A percentile compares a stretch with the other conserved stretches of the same genome.
phyloP scores from a whole-genome alignment of 2,329 filamentous ascomycete genomes.

The Cercospora sesami region DNA sequence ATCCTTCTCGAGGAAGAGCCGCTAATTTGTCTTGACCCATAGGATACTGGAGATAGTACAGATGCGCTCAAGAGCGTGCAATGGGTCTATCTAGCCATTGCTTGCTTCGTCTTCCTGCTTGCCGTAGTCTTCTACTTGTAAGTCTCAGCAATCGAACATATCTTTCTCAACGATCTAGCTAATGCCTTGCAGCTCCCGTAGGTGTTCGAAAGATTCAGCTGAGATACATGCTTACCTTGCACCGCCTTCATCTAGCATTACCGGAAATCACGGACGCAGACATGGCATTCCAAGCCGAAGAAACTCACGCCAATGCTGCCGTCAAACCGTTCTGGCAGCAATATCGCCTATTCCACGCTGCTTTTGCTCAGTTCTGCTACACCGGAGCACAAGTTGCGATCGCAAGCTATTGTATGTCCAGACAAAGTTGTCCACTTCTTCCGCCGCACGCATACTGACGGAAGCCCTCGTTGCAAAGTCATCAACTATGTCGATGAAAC shows the following conservation, averaged over 20 bases:
- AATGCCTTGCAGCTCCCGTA: background rate
- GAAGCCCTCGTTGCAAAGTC: conserved; percentile 39
- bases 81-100: conserved; percentile 65
- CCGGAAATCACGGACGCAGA: conserved; percentile 62
- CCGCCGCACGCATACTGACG: background rate
- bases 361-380: conserved; percentile 77
- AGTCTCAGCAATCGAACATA: background rate
- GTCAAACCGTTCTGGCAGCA: conserved; percentile 58
- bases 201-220: background rate
- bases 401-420: conserved; percentile 50
- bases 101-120: conserved; percentile 59
- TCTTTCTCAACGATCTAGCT: background rate
- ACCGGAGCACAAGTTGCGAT: conserved; percentile 69
- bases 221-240: background rate
- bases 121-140: conserved; percentile 59
- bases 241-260: conserved; percentile 31
- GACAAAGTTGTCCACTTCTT: background rate
- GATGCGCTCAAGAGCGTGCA: conserved; percentile 61
- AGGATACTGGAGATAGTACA: conserved; percentile 49
- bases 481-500: conserved; percentile 66
- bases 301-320: conserved; percentile 36
- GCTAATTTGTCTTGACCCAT: background rate
- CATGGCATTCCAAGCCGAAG: conserved; percentile 55
- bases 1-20: too few relatives aligned
- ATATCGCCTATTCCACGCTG: conserved; percentile 73